Evolutionary conservation across 2,329 filamentous ascomycete genomes (phyloP).

Genomic region (Xylaria sp.): DNA sequence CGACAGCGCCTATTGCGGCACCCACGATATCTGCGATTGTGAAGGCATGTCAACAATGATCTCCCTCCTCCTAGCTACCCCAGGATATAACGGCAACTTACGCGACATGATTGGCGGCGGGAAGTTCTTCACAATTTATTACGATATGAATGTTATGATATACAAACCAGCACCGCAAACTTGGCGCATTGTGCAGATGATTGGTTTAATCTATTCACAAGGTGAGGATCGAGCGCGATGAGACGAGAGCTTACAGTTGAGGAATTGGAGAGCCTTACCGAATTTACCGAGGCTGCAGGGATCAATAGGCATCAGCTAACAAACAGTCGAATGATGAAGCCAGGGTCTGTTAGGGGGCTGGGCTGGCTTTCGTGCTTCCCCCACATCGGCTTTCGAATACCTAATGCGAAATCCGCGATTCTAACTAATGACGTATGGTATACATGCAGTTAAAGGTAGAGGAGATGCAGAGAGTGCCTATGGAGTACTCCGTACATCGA

Average conservation of each 20-base stretch:
- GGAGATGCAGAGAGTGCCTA: background rate
- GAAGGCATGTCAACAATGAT: conserved; percentile 4
- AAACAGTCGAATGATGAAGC: conserved; percentile 4
- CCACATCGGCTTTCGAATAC: background rate
- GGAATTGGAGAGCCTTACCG: conserved; percentile 13
- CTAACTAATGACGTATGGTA: background rate
- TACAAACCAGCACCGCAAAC: background rate
- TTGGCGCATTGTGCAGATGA: background rate
- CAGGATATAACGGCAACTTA: conserved; percentile 11
- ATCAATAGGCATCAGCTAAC: background rate
- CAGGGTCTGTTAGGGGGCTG: background rate
- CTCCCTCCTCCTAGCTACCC: background rate
- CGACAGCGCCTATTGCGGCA: conserved; percentile 31
- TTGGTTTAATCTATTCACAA: background rate
- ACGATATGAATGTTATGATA: background rate
- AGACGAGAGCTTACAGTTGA: background rate
- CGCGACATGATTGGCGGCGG: conserved; percentile 18
- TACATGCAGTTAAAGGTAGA: background rate
- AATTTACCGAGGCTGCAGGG: conserved; percentile 3
- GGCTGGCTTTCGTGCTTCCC: background rate
- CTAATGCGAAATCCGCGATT: background rate
- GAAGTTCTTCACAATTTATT: background rate
- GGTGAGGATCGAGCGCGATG: background rate
- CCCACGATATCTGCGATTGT: conserved; percentile 31
- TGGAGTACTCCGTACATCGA: too few relatives aligned